Base-by-base conservation (phyloP, 2,329 filamentous ascomycete species). In the Falciphora oryzae region DNA sequence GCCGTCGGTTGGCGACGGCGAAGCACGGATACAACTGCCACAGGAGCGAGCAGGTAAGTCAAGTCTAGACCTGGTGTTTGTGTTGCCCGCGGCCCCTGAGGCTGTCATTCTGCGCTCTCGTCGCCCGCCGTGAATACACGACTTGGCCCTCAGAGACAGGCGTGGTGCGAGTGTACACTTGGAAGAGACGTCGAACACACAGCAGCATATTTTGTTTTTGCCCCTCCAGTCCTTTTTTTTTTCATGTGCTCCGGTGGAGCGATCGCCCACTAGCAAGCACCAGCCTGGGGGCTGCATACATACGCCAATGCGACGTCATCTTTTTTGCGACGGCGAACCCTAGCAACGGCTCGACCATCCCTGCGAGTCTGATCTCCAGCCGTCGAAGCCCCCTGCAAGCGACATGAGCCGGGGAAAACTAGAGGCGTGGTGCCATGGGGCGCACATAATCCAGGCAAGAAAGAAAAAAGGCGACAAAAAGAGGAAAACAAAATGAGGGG, bases 271-370 rank as follows among this genome's bases (percentile, higher is more conserved):
- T 4, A 53, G 22, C 44, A 53, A 53, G 44, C 44, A 53, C n/a
- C 44, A 11, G 44, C 44, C 44, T 56, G 61, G 61, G 18, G 56
- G 38, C 28, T 56, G 63, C 25, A 32, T 16, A 50, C 50, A 53
- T 25, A 32, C 32, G 62, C 60, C 60, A 58, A 62, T 16, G 32
- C 53, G 60, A 65, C 60, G 57, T 62, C 64, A 65, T 57, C 44
- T 25, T 53, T 53, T 11, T 53, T 8, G 22, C 44, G 10, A 22
- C 44, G 44, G n/a, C 44, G 44, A 25, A 53, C 44, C 44, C 44
- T 53, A 22, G 18, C 44, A 53, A 53, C 44, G 44, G 44, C 44
- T 2, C 38, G 6, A 50, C 18, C 18, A 53, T 25, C 44, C 44
- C 44, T 53, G 44, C 44, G 22, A 53, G 10, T 18, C 22, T 25